Evolutionary conservation across 257 asterid species (phyloP).

Genomic region (Cinchona pubescens): DNA sequence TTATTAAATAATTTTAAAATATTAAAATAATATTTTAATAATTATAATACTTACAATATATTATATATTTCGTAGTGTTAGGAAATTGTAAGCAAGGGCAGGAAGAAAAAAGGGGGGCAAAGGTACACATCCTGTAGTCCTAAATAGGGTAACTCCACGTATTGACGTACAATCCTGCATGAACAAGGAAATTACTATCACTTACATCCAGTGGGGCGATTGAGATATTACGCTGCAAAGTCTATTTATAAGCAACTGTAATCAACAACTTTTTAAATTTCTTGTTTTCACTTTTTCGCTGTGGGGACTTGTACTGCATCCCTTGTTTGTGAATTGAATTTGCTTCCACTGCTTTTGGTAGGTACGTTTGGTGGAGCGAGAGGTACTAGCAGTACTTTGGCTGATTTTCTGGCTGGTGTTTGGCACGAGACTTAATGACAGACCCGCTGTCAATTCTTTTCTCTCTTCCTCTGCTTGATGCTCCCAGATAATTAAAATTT

Average conservation of each 20-base stretch:
- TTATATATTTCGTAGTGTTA: too few relatives aligned
- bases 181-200: not conserved
- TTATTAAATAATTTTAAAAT: too few relatives aligned
- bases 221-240: not conserved
- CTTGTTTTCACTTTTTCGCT: not conserved
- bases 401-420: not conserved
- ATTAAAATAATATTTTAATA: too few relatives aligned
- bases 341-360: constrained; percentile 15
- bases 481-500: not conserved
- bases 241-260: not conserved
- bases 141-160: not conserved
- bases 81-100: too few relatives aligned
- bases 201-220: not conserved
- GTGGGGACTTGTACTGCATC: not conserved
- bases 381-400: not conserved
- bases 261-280: not conserved
- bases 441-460: not conserved
- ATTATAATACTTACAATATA: too few relatives aligned
- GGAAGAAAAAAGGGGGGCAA: not conserved
- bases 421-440: constrained; percentile 2
- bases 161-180: constrained; percentile 8
- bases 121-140: not conserved
- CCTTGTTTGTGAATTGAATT: not conserved
- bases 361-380: constrained; percentile 13
- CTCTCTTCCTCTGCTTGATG: not conserved